phyloP scores from a whole-genome alignment of 371 early-diverging fungal species.

The Mortierella sp. region DNA sequence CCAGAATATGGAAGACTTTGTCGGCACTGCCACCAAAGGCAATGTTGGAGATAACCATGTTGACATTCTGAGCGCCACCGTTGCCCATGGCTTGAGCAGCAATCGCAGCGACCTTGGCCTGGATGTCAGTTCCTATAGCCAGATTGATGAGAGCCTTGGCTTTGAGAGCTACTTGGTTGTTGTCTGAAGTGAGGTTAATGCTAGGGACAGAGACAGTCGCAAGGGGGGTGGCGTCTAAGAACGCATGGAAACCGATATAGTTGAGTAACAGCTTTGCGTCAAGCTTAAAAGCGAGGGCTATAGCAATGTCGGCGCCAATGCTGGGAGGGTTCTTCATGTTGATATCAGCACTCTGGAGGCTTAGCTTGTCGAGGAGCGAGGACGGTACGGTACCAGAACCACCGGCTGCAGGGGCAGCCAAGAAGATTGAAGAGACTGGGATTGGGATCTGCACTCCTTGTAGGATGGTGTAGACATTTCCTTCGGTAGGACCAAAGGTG shows the following conservation, averaged over 20 bases:
- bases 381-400: background rate
- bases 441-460: slow-evolving; percentile 41
- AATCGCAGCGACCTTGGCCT: slow-evolving; percentile 52
- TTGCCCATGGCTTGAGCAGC: slow-evolving; percentile 33
- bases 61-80: slow-evolving; percentile 36
- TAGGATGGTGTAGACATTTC: slow-evolving; percentile 41
- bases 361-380: slow-evolving; percentile 39
- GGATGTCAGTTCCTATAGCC: slow-evolving; percentile 40
- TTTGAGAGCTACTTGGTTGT: slow-evolving; percentile 40
- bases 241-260: slow-evolving; percentile 51
- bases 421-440: slow-evolving; percentile 39
- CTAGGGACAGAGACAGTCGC: slow-evolving; percentile 46
- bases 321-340: slow-evolving; percentile 57
- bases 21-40: slow-evolving; percentile 49
- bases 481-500: slow-evolving; percentile 46
- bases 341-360: slow-evolving; percentile 50
- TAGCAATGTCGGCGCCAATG: slow-evolving; percentile 51
- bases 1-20: slow-evolving; percentile 49
- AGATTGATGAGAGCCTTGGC: slow-evolving; percentile 37
- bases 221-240: slow-evolving; percentile 47
- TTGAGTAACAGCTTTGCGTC: slow-evolving; percentile 51
- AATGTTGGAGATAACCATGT: slow-evolving; percentile 53
- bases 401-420: slow-evolving; percentile 22
- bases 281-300: slow-evolving; percentile 41
- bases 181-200: slow-evolving; percentile 38